Conservation (phyloP, 306 rosid genomes). For the Coriaria nepalensis region DNA sequence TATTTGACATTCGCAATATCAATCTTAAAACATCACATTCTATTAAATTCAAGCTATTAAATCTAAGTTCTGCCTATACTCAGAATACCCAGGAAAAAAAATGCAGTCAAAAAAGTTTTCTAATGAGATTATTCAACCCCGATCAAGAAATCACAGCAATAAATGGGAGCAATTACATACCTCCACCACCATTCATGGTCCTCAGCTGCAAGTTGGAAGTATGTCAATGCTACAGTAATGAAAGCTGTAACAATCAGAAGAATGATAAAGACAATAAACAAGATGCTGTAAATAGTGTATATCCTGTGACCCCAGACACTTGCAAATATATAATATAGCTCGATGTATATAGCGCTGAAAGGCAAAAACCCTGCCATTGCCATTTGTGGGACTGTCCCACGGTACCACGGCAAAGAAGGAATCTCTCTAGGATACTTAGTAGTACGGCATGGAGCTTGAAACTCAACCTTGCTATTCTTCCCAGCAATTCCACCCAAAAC, state of each 20-base stretch:
- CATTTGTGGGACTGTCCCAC: slow-evolving; percentile 50
- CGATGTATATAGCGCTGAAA: slow-evolving; percentile 55
- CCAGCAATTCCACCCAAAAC: slow-evolving; percentile 68
- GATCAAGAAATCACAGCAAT: slow-evolving; percentile 5
- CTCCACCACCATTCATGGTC: slow-evolving; percentile 84
- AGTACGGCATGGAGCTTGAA: slow-evolving; percentile 52
- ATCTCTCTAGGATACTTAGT: slow-evolving; percentile 57
- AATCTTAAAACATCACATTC: too few species aligned
- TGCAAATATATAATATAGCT: slow-evolving; percentile 52
- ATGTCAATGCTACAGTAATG: slow-evolving; percentile 50
- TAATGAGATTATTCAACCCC: too few species aligned
- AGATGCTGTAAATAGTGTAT: slow-evolving; percentile 55
- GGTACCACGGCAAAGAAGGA: slow-evolving; percentile 59
- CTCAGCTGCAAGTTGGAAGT: slow-evolving; percentile 64
- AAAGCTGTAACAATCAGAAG: slow-evolving; percentile 51
- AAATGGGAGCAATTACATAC: slow-evolving; percentile 18
- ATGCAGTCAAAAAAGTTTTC: too few species aligned
- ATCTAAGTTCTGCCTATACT: too few species aligned
- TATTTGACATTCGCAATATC: too few species aligned
- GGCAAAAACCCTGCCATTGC: slow-evolving; percentile 70
- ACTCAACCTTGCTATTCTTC: slow-evolving; percentile 55
- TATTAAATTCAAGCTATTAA: too few species aligned
- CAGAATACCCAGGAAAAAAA: neutral
- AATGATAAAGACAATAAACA: slow-evolving; percentile 52
- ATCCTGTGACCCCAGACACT: slow-evolving; percentile 74